Conservation (phyloP, 306 rosid genomes). For the Begonia peltatifolia region DNA sequence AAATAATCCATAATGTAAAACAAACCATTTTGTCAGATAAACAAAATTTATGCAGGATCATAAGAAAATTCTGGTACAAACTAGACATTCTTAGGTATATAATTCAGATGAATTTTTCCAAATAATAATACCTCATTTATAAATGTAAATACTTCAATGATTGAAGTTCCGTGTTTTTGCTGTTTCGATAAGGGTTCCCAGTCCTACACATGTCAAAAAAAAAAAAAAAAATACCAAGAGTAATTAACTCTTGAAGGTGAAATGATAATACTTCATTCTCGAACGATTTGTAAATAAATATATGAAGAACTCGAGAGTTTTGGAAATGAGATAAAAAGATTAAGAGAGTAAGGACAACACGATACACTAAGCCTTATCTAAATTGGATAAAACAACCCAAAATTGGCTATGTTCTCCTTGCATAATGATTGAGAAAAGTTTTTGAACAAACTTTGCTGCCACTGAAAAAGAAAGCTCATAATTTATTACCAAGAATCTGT, state of each 20-base stretch:
- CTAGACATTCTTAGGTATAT: neutral
- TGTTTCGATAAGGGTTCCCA: slow-evolving; percentile 49
- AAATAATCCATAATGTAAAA: neutral
- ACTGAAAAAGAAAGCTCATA: too few relatives aligned
- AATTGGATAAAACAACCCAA: neutral
- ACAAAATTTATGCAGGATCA: neutral
- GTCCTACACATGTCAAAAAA: slow-evolving; percentile 19
- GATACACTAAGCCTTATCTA: neutral
- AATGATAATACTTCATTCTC: neutral
- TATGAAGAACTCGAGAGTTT: neutral
- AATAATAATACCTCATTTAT: slow-evolving; percentile 36
- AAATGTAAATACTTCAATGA: slow-evolving; percentile 40
- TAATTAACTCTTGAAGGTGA: slow-evolving; percentile 2
- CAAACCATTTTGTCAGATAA: neutral
- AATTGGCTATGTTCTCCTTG: neutral
- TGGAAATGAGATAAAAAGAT: neutral
- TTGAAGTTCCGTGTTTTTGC: slow-evolving; percentile 37
- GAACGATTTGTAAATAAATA: too few relatives aligned
- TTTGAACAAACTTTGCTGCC: neutral
- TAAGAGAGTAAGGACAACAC: neutral
- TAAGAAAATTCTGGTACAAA: slow-evolving; percentile 3
- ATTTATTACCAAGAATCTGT: neutral
- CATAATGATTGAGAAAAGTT: neutral
- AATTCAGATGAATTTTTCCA: neutral
- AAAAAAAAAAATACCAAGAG: neutral